Evolutionary conservation across 164 flowering plant species (phyloP).

Genomic region (Kingdonia uniflora): DNA sequence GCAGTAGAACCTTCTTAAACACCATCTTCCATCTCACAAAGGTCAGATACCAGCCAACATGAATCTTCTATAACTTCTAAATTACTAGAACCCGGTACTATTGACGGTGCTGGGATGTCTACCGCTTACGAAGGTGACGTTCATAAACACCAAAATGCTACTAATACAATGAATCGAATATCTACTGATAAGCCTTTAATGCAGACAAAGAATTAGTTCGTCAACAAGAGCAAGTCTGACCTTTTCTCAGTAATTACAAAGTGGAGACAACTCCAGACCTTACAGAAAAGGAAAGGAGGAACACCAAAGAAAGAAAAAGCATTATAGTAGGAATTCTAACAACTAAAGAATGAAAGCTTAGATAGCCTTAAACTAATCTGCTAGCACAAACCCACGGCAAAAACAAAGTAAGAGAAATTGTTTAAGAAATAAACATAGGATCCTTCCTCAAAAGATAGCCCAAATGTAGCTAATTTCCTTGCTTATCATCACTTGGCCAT

Average conservation of each 20-base stretch:
- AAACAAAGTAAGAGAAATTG: too few relatives aligned
- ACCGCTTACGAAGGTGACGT: constrained; percentile 37
- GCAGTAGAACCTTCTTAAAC: constrained; percentile 2
- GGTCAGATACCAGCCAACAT: not conserved
- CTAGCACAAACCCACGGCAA: too few relatives aligned
- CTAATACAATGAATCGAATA: constrained; percentile 28
- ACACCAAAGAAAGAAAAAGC: too few relatives aligned
- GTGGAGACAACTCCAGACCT: too few relatives aligned
- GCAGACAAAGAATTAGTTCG: constrained; percentile 30
- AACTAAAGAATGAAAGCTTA: too few relatives aligned
- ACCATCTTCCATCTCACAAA: constrained; percentile 5
- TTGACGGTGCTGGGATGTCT: constrained; percentile 25
- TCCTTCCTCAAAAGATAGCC: too few relatives aligned
- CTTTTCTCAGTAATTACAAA: constrained; percentile 96
- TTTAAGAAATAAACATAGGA: too few relatives aligned
- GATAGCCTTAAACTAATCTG: too few relatives aligned
- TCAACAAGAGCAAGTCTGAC: constrained; percentile 80
- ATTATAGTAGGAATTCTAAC: too few relatives aligned
- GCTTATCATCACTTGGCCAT: too few relatives aligned
- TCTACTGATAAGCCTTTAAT: constrained; percentile 59
- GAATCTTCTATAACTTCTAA: constrained; percentile 38
- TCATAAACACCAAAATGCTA: constrained; percentile 42
- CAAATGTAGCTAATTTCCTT: too few relatives aligned
- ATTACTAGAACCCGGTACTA: constrained; percentile 26
- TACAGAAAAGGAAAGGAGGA: too few relatives aligned